Evolutionary conservation across 2,329 filamentous ascomycete genomes (phyloP).

Genomic region (Alternaria gaisen): DNA sequence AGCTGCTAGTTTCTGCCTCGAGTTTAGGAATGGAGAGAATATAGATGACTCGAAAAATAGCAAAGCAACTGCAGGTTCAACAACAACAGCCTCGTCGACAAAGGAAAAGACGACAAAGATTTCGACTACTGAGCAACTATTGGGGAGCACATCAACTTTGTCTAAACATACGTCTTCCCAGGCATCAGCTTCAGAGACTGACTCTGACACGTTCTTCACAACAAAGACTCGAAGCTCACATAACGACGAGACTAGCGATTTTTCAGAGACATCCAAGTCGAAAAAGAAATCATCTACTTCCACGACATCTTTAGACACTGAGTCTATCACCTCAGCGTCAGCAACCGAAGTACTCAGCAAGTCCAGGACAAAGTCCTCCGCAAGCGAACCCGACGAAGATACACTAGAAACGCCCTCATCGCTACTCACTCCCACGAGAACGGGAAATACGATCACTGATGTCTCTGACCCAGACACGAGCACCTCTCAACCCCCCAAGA

Average conservation of each 20-base stretch:
- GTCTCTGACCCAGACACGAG: not conserved
- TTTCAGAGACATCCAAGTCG: not conserved
- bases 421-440: not conserved
- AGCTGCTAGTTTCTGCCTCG: slow-evolving; percentile 4
- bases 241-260: not conserved
- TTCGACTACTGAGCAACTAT: not conserved
- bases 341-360: not conserved
- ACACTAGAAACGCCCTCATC: not conserved
- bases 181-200: not conserved
- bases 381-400: not conserved
- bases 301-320: not conserved
- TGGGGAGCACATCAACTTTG: not conserved
- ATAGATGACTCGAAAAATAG: not conserved
- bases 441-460: too few relatives aligned
- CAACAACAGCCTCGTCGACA: not conserved
- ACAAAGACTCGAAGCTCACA: not conserved
- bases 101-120: not conserved
- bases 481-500: not conserved
- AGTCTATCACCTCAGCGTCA: not conserved
- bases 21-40: not conserved
- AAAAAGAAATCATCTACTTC: not conserved
- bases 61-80: fast-evolving
- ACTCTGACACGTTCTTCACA: not conserved
- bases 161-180: not conserved
- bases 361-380: not conserved